Evolutionary conservation across 768 basidiomycete genomes (phyloP).

Genomic region (Ramaria sp.): DNA sequence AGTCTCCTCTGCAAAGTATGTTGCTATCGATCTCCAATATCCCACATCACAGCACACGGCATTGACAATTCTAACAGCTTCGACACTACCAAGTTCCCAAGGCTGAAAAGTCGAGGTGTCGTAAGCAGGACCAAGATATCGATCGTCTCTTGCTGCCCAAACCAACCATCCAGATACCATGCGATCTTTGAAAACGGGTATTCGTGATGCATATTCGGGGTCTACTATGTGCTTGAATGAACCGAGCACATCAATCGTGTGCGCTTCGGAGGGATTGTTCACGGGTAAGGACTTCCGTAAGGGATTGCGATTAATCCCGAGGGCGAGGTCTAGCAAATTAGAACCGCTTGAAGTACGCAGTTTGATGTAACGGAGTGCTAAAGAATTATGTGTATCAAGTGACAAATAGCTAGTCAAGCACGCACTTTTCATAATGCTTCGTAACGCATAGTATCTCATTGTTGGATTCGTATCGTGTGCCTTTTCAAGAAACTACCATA

Average conservation of each 20-base stretch:
- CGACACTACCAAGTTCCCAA: constrained; percentile 46
- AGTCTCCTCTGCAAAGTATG: constrained; percentile 71
- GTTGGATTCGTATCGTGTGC: constrained; percentile 52
- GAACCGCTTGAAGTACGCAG: constrained; percentile 56
- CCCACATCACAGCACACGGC: constrained; percentile 32
- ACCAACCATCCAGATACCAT: constrained; percentile 59
- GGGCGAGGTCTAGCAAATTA: constrained; percentile 41
- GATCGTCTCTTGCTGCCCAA: constrained; percentile 35
- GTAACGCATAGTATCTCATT: constrained; percentile 34
- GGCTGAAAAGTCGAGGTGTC: constrained; percentile 40
- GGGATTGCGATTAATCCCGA: constrained; percentile 57
- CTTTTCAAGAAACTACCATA: constrained; percentile 39
- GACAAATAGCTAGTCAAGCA: neutral
- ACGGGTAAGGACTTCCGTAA: constrained; percentile 42
- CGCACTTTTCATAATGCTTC: constrained; percentile 7
- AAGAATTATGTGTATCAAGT: constrained; percentile 8
- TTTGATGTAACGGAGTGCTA: constrained; percentile 72
- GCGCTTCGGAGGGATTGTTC: constrained; percentile 33
- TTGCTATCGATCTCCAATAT: constrained; percentile 63
- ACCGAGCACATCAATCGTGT: constrained; percentile 44
- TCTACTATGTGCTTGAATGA: constrained; percentile 44
- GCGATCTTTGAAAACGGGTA: constrained; percentile 47
- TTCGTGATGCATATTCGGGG: constrained; percentile 19
- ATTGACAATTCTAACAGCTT: constrained; percentile 39
- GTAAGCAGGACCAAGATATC: constrained; percentile 38